phyloP scores from a whole-genome alignment of 2,329 filamentous ascomycete genomes.

The Pseudogymnoascus sp. region DNA sequence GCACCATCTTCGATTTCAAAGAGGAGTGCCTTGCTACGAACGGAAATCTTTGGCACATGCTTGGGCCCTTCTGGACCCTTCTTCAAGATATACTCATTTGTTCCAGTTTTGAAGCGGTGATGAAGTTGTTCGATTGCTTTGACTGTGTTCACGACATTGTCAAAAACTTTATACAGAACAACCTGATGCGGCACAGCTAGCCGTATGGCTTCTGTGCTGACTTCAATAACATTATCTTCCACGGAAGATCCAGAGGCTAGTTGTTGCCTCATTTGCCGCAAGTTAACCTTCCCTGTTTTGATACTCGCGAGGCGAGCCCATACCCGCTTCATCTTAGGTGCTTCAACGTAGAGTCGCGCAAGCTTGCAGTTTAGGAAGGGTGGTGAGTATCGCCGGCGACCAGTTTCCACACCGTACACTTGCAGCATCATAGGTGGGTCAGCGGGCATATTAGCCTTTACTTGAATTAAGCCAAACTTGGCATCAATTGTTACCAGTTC shows the following conservation, averaged over 20 bases:
- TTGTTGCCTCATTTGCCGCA: conserved; percentile 70
- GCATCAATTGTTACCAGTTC: conserved; percentile 80
- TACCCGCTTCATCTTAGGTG: conserved; percentile 71
- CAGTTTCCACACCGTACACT: conserved; percentile 73
- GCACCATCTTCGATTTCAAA: conserved; percentile 94
- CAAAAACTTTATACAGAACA: conserved; percentile 82
- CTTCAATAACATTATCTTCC: conserved; percentile 76
- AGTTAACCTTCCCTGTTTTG: conserved; percentile 72
- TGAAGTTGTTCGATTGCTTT: conserved; percentile 90
- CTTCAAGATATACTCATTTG: conserved; percentile 79
- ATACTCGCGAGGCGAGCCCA: conserved; percentile 86
- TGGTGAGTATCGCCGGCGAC: conserved; percentile 78
- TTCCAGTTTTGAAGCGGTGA: conserved; percentile 82
- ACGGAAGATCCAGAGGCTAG: conserved; percentile 49
- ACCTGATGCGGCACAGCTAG: conserved; percentile 87
- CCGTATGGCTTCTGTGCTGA: conserved; percentile 78
- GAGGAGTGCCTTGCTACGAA: conserved; percentile 74
- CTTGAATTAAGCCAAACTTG: conserved; percentile 72
- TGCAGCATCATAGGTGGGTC: conserved; percentile 92
- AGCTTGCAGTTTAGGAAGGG: conserved; percentile 75
- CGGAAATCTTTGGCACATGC: conserved; percentile 74
- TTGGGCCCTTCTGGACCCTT: conserved; percentile 85
- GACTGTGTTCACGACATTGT: conserved; percentile 81
- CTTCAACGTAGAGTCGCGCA: conserved; percentile 78
- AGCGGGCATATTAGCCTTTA: conserved; percentile 82